These are phyloP conservation scores for Sphagnurus paluster DNA, from an alignment of 1,284 basidiomycete genomes.

Conservation along the genomic window DNA sequence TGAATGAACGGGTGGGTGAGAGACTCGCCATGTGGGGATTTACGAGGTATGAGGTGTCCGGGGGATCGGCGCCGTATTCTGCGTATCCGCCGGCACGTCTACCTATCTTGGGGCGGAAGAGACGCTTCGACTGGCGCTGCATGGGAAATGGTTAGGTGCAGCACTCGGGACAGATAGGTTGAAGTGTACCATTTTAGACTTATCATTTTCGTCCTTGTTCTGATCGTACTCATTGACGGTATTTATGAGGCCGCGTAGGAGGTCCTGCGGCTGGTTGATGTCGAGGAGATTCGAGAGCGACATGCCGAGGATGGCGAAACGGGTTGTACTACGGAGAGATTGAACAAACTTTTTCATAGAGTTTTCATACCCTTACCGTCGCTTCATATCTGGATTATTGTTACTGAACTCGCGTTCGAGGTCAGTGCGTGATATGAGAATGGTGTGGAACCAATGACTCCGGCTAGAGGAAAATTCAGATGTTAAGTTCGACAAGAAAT, in stretches of 20 bases:
- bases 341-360: constrained; percentile 10
- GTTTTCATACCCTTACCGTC: constrained; percentile 51
- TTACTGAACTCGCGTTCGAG: constrained; percentile 76
- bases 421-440: constrained; percentile 71
- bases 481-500: no score
- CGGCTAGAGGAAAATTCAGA: constrained; percentile 42
- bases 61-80: constrained; percentile 63
- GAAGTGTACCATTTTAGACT: constrained; percentile 67
- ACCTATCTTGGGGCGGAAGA: constrained; percentile 57
- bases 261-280: constrained; percentile 74
- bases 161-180: neutral
- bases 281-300: constrained; percentile 81
- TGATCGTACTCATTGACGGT: constrained; percentile 78
- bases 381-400: constrained; percentile 59
- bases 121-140: constrained; percentile 40
- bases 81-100: constrained; percentile 52
- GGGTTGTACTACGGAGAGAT: constrained; percentile 55
- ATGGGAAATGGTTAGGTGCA: neutral
- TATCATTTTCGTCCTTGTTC: constrained; percentile 78
- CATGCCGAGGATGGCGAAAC: constrained; percentile 82
- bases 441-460: constrained; percentile 88
- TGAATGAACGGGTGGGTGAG: constrained; percentile 2
- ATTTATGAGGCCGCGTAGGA: constrained; percentile 70
- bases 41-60: constrained; percentile 71
- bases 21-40: constrained; percentile 64